Percentiles rank a stretch among this genome's conserved stretches.
phyloP scores from a whole-genome alignment of 805 yeast genomes.

The Torulaspora maleeae region DNA sequence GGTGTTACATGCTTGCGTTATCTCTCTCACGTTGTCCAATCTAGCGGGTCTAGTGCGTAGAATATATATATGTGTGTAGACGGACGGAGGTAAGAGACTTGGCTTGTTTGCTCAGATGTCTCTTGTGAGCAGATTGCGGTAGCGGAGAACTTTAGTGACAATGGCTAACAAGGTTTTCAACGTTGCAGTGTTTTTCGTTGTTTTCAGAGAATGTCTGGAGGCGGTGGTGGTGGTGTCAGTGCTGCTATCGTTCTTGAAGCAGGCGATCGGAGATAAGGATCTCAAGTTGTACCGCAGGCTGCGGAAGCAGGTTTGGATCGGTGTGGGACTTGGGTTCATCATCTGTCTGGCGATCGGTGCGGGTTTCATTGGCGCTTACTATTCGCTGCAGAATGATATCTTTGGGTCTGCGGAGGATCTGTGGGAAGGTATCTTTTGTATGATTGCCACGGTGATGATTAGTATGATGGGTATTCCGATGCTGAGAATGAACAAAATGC shows the following conservation, averaged over 20 bases:
- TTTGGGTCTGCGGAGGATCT: constrained; percentile 86
- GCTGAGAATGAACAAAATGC: constrained; percentile 94
- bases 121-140: background rate
- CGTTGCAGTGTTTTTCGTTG: constrained; percentile 72
- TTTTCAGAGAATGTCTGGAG: constrained; percentile 89
- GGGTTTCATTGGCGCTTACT: constrained; percentile 92
- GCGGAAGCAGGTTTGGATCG: constrained; percentile 81
- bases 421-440: constrained; percentile 95
- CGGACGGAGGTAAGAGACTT: too few species aligned
- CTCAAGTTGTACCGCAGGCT: constrained; percentile 54
- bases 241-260: constrained; percentile 83
- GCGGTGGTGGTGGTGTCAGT: constrained; percentile 91
- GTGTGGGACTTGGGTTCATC: constrained; percentile 66
- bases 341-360: constrained; percentile 83
- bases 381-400: constrained; percentile 71
- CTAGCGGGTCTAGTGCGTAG: too few species aligned
- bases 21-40: too few species aligned
- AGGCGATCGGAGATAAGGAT: constrained; percentile 63
- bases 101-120: background rate
- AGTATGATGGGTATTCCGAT: constrained; percentile 94
- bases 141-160: too few species aligned
- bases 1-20: too few species aligned
- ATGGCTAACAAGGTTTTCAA: constrained; percentile 39
- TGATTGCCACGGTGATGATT: constrained; percentile 85
- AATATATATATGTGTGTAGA: too few species aligned